phyloP scores from a whole-genome alignment of 768 basidiomycete genomes.

The Lactarius vividus region DNA sequence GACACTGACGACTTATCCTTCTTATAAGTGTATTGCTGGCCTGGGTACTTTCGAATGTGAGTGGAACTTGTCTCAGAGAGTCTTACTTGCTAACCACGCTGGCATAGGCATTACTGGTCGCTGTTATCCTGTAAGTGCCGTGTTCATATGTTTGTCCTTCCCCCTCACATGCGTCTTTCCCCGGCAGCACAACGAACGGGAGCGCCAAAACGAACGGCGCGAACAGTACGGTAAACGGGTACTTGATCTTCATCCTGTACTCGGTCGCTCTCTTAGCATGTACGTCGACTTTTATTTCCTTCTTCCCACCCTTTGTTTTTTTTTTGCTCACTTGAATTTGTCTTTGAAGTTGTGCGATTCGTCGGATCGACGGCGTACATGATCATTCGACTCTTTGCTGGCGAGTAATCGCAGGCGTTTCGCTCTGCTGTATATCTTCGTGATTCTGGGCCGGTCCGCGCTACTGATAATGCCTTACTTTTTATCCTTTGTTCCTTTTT shows the following conservation, averaged over 20 bases:
- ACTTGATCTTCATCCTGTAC: conserved; percentile 86
- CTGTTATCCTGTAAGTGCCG: conserved; percentile 65
- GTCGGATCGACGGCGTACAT: conserved; percentile 79
- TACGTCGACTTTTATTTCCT: conserved; percentile 42
- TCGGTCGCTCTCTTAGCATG: conserved; percentile 85
- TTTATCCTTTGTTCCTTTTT: too few relatives aligned
- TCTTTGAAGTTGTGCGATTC: conserved; percentile 70
- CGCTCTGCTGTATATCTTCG: not conserved
- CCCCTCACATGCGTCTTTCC: conserved; percentile 13
- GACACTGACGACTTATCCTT: conserved; percentile 23
- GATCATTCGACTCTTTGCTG: conserved; percentile 82
- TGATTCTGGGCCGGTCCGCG: too few relatives aligned
- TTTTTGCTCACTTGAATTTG: not conserved
- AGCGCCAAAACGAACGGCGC: conserved; percentile 49
- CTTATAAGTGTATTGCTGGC: conserved; percentile 62
- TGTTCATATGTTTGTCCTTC: conserved; percentile 41
- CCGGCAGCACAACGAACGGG: conserved; percentile 45
- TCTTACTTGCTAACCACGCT: conserved; percentile 24
- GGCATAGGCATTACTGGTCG: conserved; percentile 63
- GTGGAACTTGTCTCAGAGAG: conserved; percentile 28
- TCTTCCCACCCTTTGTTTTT: conserved; percentile 28
- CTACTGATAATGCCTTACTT: too few relatives aligned
- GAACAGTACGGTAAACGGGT: conserved; percentile 65
- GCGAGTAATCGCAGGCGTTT: conserved; percentile 56
- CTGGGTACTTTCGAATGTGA: conserved; percentile 86